These are phyloP conservation scores for Penicillium paradoxum DNA, from an alignment of 495 filamentous ascomycete genomes.

Conservation along the genomic window DNA sequence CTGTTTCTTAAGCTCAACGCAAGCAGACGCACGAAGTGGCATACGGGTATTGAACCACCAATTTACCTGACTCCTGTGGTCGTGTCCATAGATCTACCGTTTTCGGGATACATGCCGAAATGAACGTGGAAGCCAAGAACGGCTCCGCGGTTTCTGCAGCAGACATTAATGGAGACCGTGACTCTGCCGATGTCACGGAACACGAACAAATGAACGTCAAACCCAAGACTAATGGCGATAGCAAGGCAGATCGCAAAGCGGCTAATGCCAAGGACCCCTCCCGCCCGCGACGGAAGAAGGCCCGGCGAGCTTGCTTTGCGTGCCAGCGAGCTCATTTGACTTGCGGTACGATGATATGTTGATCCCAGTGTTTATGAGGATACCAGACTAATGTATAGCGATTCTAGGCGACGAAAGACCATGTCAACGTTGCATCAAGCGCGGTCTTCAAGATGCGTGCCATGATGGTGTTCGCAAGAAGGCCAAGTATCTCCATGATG, in stretches of 20 bases:
- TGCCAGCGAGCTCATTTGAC: constrained; percentile 97
- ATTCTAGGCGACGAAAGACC: constrained; percentile 75
- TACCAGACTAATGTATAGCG: constrained; percentile 14
- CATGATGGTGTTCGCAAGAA: constrained; percentile 97
- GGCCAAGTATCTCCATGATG: constrained; percentile 97
- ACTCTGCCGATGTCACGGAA: constrained; percentile 49
- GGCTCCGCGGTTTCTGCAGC: constrained; percentile 37
- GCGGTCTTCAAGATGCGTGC: constrained; percentile 81
- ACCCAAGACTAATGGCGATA: constrained; percentile 54
- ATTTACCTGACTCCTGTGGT: background rate
- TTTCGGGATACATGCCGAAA: constrained; percentile 36
- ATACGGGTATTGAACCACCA: background rate
- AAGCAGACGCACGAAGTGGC: background rate
- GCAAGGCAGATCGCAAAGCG: constrained; percentile 55
- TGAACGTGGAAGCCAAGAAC: constrained; percentile 50
- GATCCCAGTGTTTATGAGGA: background rate
- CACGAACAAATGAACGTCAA: constrained; percentile 33
- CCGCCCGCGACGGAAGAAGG: constrained; percentile 91
- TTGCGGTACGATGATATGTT: constrained; percentile 66
- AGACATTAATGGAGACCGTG: constrained; percentile 46
- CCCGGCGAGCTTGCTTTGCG: constrained; percentile 88
- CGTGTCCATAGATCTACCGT: background rate
- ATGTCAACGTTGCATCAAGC: constrained; percentile 90
- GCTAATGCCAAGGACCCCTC: constrained; percentile 75
- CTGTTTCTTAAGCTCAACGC: constrained; percentile 11